Percentiles rank a stretch among this genome's conserved stretches.
These are phyloP conservation scores for Achaetomiella virescens DNA, from an alignment of 495 filamentous ascomycete species.

Conservation along the genomic window DNA sequence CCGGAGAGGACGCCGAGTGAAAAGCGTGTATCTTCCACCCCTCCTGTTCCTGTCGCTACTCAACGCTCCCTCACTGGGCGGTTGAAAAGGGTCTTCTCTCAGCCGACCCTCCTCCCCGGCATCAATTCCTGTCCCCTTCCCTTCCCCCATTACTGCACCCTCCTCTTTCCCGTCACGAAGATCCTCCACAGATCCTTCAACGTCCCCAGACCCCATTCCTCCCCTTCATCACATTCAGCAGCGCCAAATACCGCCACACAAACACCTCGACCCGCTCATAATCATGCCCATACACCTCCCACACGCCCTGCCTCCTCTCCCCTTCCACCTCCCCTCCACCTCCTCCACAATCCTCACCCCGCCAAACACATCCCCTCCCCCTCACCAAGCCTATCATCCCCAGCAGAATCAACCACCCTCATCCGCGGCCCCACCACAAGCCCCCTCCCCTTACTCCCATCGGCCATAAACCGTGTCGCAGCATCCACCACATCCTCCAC, in stretches of 20 bases:
- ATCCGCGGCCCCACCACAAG: constrained; percentile 50
- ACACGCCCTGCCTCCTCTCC: constrained; percentile 26
- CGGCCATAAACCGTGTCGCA: constrained; percentile 37
- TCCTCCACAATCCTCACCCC: neutral
- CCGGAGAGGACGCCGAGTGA: too few relatives aligned
- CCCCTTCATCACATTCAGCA: constrained; percentile 42
- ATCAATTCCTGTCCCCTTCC: too few relatives aligned
- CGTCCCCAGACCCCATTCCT: constrained; percentile 47
- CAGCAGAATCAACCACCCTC: constrained; percentile 27
- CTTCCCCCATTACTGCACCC: too few relatives aligned
- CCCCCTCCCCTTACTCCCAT: constrained; percentile 46
- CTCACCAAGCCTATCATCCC: neutral
- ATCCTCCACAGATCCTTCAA: constrained; percentile 39
- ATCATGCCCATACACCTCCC: constrained; percentile 55
- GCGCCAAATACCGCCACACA: constrained; percentile 36
- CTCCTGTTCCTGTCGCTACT: too few relatives aligned
- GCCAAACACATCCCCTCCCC: neutral
- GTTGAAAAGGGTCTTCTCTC: too few relatives aligned
- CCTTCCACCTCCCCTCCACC: neutral
- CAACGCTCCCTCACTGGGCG: too few relatives aligned
- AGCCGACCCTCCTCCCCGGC: too few relatives aligned
- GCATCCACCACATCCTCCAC: constrained; percentile 46
- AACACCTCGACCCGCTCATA: constrained; percentile 50
- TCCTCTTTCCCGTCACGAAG: constrained; percentile 1
- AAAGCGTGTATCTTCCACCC: too few relatives aligned